A percentile compares a stretch with the other conserved stretches of the same genome.
Evolutionary conservation across 768 basidiomycete genomes (phyloP).

Genomic region (Dictyophora rubrovolvata): DNA sequence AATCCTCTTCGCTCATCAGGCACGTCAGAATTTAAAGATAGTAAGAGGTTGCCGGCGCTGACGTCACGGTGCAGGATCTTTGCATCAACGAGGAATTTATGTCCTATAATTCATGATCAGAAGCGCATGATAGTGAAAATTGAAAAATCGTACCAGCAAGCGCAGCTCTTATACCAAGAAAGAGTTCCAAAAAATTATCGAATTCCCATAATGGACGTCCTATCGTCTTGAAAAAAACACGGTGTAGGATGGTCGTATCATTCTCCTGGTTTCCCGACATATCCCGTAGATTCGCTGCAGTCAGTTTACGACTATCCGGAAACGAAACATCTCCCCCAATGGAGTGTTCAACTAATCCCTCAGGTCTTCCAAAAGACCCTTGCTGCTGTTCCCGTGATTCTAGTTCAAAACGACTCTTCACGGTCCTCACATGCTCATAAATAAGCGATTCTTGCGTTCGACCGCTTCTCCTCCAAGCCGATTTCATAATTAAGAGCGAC

Average conservation of each 20-base stretch:
- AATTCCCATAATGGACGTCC: conserved; percentile 11
- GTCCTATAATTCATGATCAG: conserved; percentile 10
- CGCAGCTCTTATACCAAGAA: conserved; percentile 1
- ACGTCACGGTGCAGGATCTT: conserved; percentile 19
- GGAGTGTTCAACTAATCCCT: neutral
- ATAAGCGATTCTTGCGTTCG: neutral
- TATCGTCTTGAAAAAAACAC: conserved; percentile 3
- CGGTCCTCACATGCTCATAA: too few species aligned
- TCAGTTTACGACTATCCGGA: neutral
- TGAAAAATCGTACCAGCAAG: conserved; percentile 5
- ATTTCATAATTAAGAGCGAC: conserved; percentile 4
- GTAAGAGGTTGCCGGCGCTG: conserved; percentile 23
- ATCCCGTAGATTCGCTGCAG: neutral
- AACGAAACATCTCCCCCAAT: neutral
- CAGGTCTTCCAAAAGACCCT: neutral
- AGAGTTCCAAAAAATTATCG: neutral
- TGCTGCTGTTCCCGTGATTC: too few species aligned
- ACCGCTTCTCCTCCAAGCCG: conserved; percentile 1
- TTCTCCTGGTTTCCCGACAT: neutral
- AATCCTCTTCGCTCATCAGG: conserved; percentile 16
- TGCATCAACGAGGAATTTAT: conserved; percentile 14
- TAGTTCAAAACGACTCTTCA: too few species aligned
- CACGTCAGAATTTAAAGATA: conserved; percentile 10
- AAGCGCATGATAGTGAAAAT: neutral
- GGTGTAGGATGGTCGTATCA: conserved; percentile 3